A percentile compares a stretch with the other conserved stretches of the same genome.
Evolutionary conservation across 345 rosid species (phyloP).

Genomic region (Lagerstroemia speciosa): DNA sequence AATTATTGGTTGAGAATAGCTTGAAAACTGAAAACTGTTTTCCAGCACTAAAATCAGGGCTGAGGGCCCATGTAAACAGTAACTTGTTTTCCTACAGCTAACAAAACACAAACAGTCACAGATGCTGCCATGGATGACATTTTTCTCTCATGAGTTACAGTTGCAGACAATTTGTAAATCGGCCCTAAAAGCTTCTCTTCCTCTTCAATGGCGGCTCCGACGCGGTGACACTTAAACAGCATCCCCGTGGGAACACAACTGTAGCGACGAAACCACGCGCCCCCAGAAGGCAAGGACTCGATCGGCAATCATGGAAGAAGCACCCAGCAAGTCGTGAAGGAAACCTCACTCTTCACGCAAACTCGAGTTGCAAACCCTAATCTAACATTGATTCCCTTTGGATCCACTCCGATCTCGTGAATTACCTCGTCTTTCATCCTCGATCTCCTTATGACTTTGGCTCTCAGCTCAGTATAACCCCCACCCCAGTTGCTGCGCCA

Average conservation of each 20-base stretch:
- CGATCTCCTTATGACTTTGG: background rate
- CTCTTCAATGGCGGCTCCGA: slow-evolving; percentile 1
- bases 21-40: background rate
- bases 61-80: background rate
- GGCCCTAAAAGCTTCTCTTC: background rate
- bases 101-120: background rate
- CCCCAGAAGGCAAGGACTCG: background rate
- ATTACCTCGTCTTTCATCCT: background rate
- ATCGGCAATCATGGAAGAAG: background rate
- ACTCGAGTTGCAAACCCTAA: background rate
- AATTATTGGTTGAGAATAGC: too few relatives aligned
- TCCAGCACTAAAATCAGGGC: background rate
- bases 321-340: background rate
- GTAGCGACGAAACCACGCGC: background rate
- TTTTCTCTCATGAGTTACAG: too few relatives aligned
- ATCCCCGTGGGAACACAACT: background rate
- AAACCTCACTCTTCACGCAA: background rate
- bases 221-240: background rate
- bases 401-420: background rate
- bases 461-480: background rate
- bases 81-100: background rate
- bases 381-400: background rate
- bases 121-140: background rate
- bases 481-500: background rate
- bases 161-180: background rate